Percentiles rank a stretch among this genome's conserved stretches.
Conservation (phyloP, 176 grass and related monocot species). For the Hyparrhenia diplandra region DNA sequence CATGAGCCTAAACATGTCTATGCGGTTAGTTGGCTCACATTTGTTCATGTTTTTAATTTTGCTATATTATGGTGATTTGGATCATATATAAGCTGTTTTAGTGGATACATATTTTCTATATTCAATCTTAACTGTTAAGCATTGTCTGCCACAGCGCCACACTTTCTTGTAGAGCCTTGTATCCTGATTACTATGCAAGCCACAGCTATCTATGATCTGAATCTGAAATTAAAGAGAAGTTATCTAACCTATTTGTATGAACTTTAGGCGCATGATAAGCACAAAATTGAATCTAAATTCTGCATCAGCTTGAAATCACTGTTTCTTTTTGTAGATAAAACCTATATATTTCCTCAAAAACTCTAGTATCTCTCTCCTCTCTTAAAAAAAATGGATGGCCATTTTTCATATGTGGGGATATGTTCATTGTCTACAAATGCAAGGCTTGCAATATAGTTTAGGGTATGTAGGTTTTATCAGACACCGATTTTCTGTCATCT, state of each 20-base stretch:
- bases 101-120: neutral
- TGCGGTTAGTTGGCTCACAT: conserved; percentile 48
- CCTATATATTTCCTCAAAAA: neutral
- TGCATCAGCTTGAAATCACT: neutral
- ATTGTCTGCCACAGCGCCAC: neutral
- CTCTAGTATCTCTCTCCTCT: no score
- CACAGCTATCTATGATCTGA: neutral
- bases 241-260: neutral
- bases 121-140: neutral
- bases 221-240: neutral
- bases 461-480: conserved; percentile 4
- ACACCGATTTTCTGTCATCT: neutral
- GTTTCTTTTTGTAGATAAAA: no score
- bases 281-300: neutral
- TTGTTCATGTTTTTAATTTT: conserved; percentile 2
- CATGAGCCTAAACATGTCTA: conserved; percentile 99
- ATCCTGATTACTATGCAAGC: neutral
- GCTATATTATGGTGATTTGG: neutral
- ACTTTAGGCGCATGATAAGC: neutral
- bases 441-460: neutral
- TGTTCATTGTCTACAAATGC: neutral
- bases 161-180: neutral
- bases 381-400: no score
- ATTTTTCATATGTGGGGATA: neutral
- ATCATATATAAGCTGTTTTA: neutral